Conservation (phyloP, 148 eudicot genomes). For the Fagopyrum tataricum region DNA sequence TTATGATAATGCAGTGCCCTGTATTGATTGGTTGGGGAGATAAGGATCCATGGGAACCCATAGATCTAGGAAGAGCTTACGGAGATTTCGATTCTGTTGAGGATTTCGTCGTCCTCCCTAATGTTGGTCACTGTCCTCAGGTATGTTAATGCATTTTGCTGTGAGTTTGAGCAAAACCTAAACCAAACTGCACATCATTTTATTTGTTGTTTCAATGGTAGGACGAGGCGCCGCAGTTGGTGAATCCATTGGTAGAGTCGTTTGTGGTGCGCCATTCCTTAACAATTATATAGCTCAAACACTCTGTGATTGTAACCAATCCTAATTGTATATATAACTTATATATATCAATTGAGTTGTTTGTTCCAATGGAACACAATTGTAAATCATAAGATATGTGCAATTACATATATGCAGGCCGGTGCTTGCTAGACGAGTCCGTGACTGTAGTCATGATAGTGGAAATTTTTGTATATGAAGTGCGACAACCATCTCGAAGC, state of each 20-base stretch:
- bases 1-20: constrained; percentile 52
- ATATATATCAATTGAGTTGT: background rate
- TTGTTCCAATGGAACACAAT: background rate
- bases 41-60: constrained; percentile 99
- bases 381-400: background rate
- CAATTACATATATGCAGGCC: background rate
- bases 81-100: constrained; percentile 61
- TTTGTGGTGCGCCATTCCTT: constrained; percentile 48
- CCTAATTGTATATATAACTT: constrained; percentile 4
- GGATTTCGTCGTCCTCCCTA: constrained; percentile 77
- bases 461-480: constrained; percentile 67
- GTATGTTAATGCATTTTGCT: constrained; percentile 25
- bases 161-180: background rate
- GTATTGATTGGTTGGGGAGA: constrained; percentile 97
- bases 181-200: background rate
- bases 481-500: constrained; percentile 71
- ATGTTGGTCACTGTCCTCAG: constrained; percentile 99
- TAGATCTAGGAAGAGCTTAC: constrained; percentile 80
- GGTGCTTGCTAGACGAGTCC: constrained; percentile 22
- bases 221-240: constrained; percentile 94
- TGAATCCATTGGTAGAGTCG: constrained; percentile 68
- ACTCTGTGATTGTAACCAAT: background rate
- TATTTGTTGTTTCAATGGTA: constrained; percentile 20
- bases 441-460: constrained; percentile 76
- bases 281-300: background rate